phyloP scores from a whole-genome alignment of 2,329 filamentous ascomycete genomes.

The Beauveria caledonica region DNA sequence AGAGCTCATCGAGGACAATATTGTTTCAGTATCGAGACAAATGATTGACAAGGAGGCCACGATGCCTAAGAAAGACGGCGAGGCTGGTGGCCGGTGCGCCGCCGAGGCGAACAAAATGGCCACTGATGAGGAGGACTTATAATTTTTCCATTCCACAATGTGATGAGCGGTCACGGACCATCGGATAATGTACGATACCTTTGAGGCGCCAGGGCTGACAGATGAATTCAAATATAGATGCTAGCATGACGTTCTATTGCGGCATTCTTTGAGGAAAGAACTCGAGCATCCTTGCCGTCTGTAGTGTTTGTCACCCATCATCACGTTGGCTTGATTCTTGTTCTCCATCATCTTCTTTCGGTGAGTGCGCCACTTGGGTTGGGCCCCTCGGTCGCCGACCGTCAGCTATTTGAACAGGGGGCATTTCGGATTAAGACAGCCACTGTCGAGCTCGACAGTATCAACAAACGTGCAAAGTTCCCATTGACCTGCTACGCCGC shows the following conservation, averaged over 20 bases:
- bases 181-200: conserved; percentile 10
- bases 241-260: background rate
- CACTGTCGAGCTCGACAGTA: background rate
- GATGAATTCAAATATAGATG: background rate
- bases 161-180: background rate
- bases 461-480: background rate
- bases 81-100: conserved; percentile 37
- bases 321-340: background rate
- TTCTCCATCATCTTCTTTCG: background rate
- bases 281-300: background rate
- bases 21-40: conserved; percentile 93
- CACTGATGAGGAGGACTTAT: conserved; percentile 50
- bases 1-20: conserved; percentile 97
- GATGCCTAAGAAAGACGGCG: conserved; percentile 63
- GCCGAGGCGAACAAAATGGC: conserved; percentile 59
- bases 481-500: background rate
- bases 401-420: background rate
- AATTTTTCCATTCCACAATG: background rate
- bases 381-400: background rate
- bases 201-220: background rate
- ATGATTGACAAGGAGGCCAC: conserved; percentile 99
- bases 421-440: background rate
- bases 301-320: no score
- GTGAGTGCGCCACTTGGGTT: background rate
- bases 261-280: background rate